Conservation (phyloP, 139 green algal species). For the Micractinium conductrix region DNA sequence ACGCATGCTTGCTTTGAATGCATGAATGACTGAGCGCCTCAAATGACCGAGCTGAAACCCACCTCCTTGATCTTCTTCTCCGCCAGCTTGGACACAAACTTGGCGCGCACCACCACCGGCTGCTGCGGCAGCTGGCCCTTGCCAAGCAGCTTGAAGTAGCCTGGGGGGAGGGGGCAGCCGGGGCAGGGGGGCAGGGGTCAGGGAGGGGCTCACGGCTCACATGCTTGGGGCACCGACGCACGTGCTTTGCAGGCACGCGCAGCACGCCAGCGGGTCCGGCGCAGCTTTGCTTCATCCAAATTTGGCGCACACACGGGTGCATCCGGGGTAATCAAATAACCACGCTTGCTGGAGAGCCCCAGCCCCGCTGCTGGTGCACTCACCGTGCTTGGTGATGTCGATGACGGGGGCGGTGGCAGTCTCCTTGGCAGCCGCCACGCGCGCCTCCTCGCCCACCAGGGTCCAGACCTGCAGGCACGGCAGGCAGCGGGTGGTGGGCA, state of each 20-base stretch:
- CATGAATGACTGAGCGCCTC: too few species aligned
- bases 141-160: conserved; percentile 94
- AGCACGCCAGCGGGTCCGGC: too few species aligned
- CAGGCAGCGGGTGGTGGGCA: not conserved
- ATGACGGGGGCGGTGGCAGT: conserved; percentile 85
- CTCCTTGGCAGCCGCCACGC: conserved; percentile 80
- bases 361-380: too few species aligned
- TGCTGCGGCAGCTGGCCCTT: conserved; percentile 96
- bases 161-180: not conserved
- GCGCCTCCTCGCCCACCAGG: conserved; percentile 57
- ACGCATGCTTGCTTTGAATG: too few species aligned
- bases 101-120: conserved; percentile 97
- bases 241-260: too few species aligned
- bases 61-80: conserved; percentile 99
- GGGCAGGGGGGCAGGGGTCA: not conserved
- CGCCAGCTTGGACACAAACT: conserved; percentile 97
- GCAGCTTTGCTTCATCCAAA: too few species aligned
- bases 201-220: conserved; percentile 50
- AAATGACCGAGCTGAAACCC: too few species aligned
- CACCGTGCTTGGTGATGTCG: conserved; percentile 97
- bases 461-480: not conserved
- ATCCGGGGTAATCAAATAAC: too few species aligned
- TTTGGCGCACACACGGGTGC: too few species aligned
- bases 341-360: too few species aligned
- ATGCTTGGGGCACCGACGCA: too few species aligned